Base-by-base conservation (phyloP, 768 basidiomycete species). In the Trametes coccinea region DNA sequence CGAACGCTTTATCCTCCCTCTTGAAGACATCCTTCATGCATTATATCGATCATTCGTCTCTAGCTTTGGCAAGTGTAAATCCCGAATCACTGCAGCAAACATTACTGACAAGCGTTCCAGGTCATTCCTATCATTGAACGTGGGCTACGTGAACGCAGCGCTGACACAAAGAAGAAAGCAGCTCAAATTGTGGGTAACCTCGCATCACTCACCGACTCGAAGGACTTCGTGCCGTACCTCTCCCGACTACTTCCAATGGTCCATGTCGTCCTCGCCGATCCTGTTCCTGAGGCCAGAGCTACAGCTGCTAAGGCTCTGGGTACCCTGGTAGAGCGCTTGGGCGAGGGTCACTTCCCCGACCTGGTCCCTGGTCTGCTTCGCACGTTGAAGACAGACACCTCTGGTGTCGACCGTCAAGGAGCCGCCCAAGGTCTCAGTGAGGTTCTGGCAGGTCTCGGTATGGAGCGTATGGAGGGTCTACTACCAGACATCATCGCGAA, bases 111-210 rank as follows among this genome's bases (percentile, higher is more conserved):
- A 60, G 57, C 6, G 40, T 9, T 46, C 31, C 44, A 94, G 92
- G 91, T 98, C 53, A 85, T 98, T 61, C 97, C 97, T 0, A 96
- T 99, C 67, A 78, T 99, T 46, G 95, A 98, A 70, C 84, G 95
- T 43, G 97, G 97, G 44, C 77, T 98, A 34, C 85, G 88, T 62
- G 95, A 98, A 70, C 86, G 96, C 52, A 87, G 93, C 6, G 91
- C 97, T 0, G 95, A 98, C 58, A 92, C 87, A 11, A 98, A 98
- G 79, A 91, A 90, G 74, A 96, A 94, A 74, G 93, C 95, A 14
- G 93, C 92, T 0, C 95, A 95, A 73, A 98, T 98, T 61, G 92
- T 98, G 47, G 97, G 97, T n/a, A 98, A 98, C 73, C 82, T 98
- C 60, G 91, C 93, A 1, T 93, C 92, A 1, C 78, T 94, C 49